phyloP scores from a whole-genome alignment of 2,329 filamentous ascomycete species.

The Aspergillus calidoustus region DNA sequence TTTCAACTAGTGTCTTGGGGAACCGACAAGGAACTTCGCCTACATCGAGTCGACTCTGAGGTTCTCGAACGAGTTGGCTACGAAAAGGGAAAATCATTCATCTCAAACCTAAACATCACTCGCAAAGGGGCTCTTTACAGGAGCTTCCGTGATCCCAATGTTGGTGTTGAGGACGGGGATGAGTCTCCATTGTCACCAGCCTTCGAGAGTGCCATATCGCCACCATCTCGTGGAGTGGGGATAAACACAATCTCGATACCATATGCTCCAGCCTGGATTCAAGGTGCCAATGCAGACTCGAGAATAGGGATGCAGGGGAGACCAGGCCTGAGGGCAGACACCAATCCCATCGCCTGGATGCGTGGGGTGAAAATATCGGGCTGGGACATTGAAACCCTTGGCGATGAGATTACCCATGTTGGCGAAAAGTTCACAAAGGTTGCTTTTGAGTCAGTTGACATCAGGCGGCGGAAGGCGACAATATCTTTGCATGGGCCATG shows the following conservation, averaged over 20 bases:
- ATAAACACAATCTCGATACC: conserved; percentile 57
- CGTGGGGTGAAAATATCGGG: conserved; percentile 65
- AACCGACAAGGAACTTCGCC: conserved; percentile 77
- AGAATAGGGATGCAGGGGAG: conserved; percentile 54
- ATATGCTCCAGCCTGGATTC: conserved; percentile 54
- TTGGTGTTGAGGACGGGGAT: conserved; percentile 61
- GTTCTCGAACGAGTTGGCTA: conserved; percentile 73
- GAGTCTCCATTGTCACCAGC: conserved; percentile 36
- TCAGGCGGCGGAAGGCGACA: conserved; percentile 57
- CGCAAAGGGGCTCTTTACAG: conserved; percentile 84
- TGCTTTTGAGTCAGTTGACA: conserved; percentile 62
- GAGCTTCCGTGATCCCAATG: conserved; percentile 77
- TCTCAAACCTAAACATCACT: conserved; percentile 71
- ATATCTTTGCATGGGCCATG: conserved; percentile 66
- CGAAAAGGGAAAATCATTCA: conserved; percentile 68
- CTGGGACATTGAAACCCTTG: conserved; percentile 59
- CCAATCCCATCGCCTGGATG: conserved; percentile 68
- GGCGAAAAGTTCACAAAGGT: conserved; percentile 66
- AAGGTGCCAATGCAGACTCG: conserved; percentile 54
- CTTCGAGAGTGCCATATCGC: conserved; percentile 26
- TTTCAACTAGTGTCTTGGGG: conserved; percentile 96
- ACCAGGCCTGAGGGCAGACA: conserved; percentile 53
- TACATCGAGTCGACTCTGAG: conserved; percentile 72
- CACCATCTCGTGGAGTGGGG: conserved; percentile 41
- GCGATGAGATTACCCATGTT: conserved; percentile 65